Evolutionary conservation across 495 filamentous ascomycete species (phyloP).

Genomic region (Neurospora sp.): DNA sequence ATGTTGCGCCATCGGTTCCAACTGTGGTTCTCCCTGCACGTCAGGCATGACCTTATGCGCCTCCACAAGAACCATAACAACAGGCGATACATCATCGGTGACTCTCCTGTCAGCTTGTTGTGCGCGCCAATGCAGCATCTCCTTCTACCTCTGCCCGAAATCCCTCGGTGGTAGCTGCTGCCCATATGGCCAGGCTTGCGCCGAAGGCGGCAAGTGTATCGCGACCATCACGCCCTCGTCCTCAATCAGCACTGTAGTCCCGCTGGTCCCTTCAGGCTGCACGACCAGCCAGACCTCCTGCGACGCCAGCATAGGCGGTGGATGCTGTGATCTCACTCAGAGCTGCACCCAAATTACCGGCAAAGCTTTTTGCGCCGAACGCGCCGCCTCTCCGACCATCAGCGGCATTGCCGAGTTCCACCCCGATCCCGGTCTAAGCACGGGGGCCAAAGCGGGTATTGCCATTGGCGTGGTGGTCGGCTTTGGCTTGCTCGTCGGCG

Average conservation of each 20-base stretch:
- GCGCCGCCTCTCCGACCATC: conserved; percentile 26
- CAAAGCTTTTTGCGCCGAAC: conserved; percentile 35
- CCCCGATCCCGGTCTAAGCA: conserved; percentile 14
- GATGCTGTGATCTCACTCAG: conserved; percentile 64
- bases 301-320: conserved; percentile 52
- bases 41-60: conserved; percentile 11
- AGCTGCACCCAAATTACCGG: conserved; percentile 56
- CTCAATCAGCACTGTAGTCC: conserved; percentile 9
- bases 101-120: conserved; percentile 26
- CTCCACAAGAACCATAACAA: conserved; percentile 12
- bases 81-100: conserved; percentile 6
- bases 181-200: conserved; percentile 26
- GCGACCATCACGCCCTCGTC: conserved; percentile 13
- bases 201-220: conserved; percentile 13
- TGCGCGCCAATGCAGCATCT: conserved; percentile 23
- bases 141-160: conserved; percentile 32
- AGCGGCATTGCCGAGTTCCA: conserved; percentile 12
- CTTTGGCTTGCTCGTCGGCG: conserved; percentile 25
- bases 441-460: conserved; percentile 34
- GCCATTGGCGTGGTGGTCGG: conserved; percentile 34
- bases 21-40: conserved; percentile 26
- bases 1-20: conserved; percentile 31
- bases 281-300: conserved; percentile 66
- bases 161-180: conserved; percentile 37
- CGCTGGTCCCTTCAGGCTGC: conserved; percentile 40